Evolutionary conservation across 495 filamentous ascomycete genomes (phyloP).

Genomic region (Talaromyces trachyspermus): DNA sequence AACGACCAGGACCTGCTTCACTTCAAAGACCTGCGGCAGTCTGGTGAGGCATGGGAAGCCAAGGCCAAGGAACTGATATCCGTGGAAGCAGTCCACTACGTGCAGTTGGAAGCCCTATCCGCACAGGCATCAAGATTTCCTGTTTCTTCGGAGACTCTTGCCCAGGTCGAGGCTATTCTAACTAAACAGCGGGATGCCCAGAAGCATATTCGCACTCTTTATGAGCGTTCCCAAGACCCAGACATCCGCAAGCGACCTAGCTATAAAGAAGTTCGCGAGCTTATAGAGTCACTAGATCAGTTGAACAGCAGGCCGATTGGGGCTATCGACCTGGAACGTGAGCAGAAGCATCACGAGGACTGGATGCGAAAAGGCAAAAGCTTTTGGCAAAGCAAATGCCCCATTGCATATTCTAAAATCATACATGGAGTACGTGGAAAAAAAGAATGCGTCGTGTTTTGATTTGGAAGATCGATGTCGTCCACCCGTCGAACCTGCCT

Average conservation of each 20-base stretch:
- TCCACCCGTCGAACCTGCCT: conserved; percentile 85
- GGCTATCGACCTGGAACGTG: conserved; percentile 87
- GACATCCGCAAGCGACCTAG: conserved; percentile 75
- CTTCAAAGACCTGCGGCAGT: conserved; percentile 65
- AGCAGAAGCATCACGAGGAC: conserved; percentile 93
- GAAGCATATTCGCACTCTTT: conserved; percentile 72
- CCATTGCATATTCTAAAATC: conserved; percentile 87
- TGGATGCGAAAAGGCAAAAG: conserved; percentile 99
- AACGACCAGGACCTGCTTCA: conserved; percentile 69
- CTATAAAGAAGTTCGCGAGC: conserved; percentile 83
- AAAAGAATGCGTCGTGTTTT: conserved; percentile 85
- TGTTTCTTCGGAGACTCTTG: conserved; percentile 72
- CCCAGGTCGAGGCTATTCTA: conserved; percentile 81
- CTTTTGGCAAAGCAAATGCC: conserved; percentile 98
- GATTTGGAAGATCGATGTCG: conserved; percentile 84
- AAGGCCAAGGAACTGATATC: conserved; percentile 92
- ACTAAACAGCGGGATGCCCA: conserved; percentile 95
- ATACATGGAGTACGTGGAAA: conserved; percentile 90
- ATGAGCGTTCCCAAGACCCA: conserved; percentile 63
- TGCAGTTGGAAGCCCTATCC: conserved; percentile 87
- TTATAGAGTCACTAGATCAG: conserved; percentile 78
- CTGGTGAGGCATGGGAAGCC: conserved; percentile 81
- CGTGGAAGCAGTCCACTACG: conserved; percentile 83
- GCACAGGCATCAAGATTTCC: conserved; percentile 69
- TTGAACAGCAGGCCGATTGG: conserved; percentile 87